Evolutionary conservation across 2,329 filamentous ascomycete species (phyloP).

Genomic region (Raffaelea ambrosiae): DNA sequence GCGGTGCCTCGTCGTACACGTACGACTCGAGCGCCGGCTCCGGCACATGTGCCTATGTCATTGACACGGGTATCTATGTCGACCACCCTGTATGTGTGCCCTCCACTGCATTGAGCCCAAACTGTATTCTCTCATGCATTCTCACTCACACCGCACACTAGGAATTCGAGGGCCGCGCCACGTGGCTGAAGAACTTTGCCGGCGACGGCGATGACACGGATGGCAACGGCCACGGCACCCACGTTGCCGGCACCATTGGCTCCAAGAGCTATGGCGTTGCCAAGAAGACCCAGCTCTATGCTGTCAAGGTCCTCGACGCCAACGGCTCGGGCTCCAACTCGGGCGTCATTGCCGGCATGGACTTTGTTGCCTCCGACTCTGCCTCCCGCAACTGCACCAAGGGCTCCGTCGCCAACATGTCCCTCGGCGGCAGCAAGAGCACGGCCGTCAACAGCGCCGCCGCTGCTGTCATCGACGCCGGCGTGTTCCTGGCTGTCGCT

Average conservation of each 20-base stretch:
- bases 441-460: slow-evolving; percentile 42
- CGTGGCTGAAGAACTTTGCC: slow-evolving; percentile 27
- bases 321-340: slow-evolving; percentile 26
- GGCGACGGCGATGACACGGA: slow-evolving; percentile 26
- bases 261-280: slow-evolving; percentile 34
- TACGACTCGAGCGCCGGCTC: slow-evolving; percentile 20
- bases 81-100: slow-evolving; percentile 24
- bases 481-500: slow-evolving; percentile 46
- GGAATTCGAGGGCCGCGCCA: slow-evolving; percentile 35
- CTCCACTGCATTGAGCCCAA: too few species aligned
- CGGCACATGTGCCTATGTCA: slow-evolving; percentile 26
- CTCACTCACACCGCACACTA: too few species aligned
- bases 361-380: slow-evolving; percentile 29
- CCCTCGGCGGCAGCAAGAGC: slow-evolving; percentile 41
- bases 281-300: slow-evolving; percentile 33
- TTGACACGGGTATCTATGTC: slow-evolving; percentile 39
- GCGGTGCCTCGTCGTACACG: slow-evolving; percentile 17
- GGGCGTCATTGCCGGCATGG: slow-evolving; percentile 34
- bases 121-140: too few species aligned
- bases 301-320: slow-evolving; percentile 35
- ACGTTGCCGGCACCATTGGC: slow-evolving; percentile 37
- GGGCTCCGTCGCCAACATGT: slow-evolving; percentile 47
- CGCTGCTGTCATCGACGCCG: slow-evolving; percentile 31
- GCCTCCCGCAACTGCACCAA: slow-evolving; percentile 27
- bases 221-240: slow-evolving; percentile 38